Conservation (phyloP, 352 stramenopile species). For the Globisporangium spiculum region DNA sequence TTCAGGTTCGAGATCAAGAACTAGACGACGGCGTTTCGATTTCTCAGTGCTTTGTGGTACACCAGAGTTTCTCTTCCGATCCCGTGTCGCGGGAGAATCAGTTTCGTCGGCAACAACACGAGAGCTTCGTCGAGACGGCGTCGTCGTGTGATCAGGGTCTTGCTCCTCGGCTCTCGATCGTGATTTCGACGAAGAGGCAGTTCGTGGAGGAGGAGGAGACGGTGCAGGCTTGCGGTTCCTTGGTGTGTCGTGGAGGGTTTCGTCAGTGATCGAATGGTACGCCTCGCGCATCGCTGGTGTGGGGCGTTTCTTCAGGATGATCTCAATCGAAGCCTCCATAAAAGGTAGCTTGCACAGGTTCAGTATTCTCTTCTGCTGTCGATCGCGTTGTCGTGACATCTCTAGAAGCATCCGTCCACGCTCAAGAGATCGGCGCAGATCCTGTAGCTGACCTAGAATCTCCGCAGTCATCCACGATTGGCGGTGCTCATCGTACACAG, state of each 20-base stretch:
- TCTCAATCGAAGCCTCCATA: slow-evolving; percentile 66
- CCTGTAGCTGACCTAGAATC: slow-evolving; percentile 68
- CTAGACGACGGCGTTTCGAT: slow-evolving; percentile 22
- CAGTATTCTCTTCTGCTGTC: slow-evolving; percentile 78
- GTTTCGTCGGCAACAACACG: background rate
- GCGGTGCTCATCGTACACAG: slow-evolving; percentile 64
- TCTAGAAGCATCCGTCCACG: slow-evolving; percentile 82
- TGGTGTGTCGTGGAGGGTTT: slow-evolving; percentile 48
- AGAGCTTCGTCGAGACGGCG: slow-evolving; percentile 12
- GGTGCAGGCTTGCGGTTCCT: slow-evolving; percentile 26
- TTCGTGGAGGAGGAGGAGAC: slow-evolving; percentile 16
- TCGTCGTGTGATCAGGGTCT: slow-evolving; percentile 18
- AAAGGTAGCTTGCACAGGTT: slow-evolving; percentile 56
- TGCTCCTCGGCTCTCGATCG: slow-evolving; percentile 1
- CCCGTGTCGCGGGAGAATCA: slow-evolving; percentile 1
- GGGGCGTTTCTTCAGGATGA: slow-evolving; percentile 75
- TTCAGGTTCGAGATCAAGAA: slow-evolving; percentile 12
- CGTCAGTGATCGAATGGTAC: slow-evolving; percentile 58
- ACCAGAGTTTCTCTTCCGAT: slow-evolving; percentile 8
- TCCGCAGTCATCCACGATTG: slow-evolving; percentile 81
- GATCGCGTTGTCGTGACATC: slow-evolving; percentile 81
- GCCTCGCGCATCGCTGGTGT: slow-evolving; percentile 67
- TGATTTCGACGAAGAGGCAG: background rate
- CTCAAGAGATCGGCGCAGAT: slow-evolving; percentile 74
- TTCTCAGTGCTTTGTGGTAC: background rate